Evolutionary conservation across 2,329 filamentous ascomycete species (phyloP).

Genomic region (Dothistroma septosporum): DNA sequence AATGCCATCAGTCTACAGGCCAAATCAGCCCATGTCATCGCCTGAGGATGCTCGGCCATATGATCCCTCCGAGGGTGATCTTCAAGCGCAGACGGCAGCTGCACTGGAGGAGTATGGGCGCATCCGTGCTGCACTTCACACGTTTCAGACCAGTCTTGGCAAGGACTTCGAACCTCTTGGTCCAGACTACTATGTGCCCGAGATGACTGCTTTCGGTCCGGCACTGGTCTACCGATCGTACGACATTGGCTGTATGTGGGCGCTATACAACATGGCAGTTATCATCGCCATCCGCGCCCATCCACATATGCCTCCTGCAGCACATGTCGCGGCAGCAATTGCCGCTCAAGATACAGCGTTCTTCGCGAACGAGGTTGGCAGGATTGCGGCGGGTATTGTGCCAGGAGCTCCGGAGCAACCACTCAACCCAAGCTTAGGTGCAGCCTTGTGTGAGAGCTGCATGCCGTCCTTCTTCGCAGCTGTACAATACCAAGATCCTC

Average conservation of each 20-base stretch:
- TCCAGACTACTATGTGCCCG: conserved; percentile 59
- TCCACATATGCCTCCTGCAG: conserved; percentile 84
- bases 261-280: conserved; percentile 77
- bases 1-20: conserved; percentile 42
- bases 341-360: conserved; percentile 66
- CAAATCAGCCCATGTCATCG: conserved; percentile 16
- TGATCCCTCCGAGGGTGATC: conserved; percentile 47
- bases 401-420: conserved; percentile 48
- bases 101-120: conserved; percentile 74
- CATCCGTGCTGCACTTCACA: conserved; percentile 66
- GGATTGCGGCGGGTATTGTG: conserved; percentile 69
- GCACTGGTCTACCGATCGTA: conserved; percentile 79
- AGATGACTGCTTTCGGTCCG: conserved; percentile 72
- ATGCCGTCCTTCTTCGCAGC: conserved; percentile 84
- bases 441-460: conserved; percentile 74
- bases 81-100: conserved; percentile 61
- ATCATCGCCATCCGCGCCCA: conserved; percentile 80
- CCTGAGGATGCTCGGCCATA: conserved; percentile 37
- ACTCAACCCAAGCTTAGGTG: conserved; percentile 73
- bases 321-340: conserved; percentile 79
- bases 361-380: conserved; percentile 71
- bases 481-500: conserved; percentile 68
- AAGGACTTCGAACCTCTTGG: conserved; percentile 72
- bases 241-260: conserved; percentile 82
- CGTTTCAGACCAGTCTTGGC: conserved; percentile 63